These are phyloP conservation scores for Grosmannia clavigera DNA, from an alignment of 2,329 filamentous ascomycete genomes.

Conservation along the genomic window DNA sequence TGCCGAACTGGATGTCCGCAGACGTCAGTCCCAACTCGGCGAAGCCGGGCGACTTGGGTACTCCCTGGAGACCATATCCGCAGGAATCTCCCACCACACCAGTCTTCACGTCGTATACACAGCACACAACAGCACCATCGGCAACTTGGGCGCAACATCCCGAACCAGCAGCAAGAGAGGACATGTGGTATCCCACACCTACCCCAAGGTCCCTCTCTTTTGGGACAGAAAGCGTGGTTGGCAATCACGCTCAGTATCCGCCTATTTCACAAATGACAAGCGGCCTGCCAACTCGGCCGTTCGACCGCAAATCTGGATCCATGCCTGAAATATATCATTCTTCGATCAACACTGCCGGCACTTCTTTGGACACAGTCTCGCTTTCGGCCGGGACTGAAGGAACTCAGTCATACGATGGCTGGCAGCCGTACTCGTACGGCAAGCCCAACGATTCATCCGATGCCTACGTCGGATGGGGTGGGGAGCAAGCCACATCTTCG, in stretches of 20 bases:
- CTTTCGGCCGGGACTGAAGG: slow-evolving; percentile 27
- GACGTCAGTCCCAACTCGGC: slow-evolving; percentile 28
- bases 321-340: slow-evolving; percentile 33
- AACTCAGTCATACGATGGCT: not conserved
- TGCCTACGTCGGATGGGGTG: slow-evolving; percentile 25
- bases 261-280: slow-evolving; percentile 23
- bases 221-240: slow-evolving; percentile 26
- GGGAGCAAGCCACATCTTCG: slow-evolving; percentile 14
- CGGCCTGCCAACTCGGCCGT: slow-evolving; percentile 19
- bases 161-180: slow-evolving; percentile 28
- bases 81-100: slow-evolving; percentile 38
- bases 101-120: slow-evolving; percentile 36
- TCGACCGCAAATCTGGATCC: slow-evolving; percentile 29
- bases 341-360: slow-evolving; percentile 23
- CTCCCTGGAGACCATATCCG: slow-evolving; percentile 36
- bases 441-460: slow-evolving; percentile 23
- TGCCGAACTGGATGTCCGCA: slow-evolving; percentile 32
- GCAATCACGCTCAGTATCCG: slow-evolving; percentile 28
- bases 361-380: slow-evolving; percentile 22
- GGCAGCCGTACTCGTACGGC: slow-evolving; percentile 25
- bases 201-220: slow-evolving; percentile 36
- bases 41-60: slow-evolving; percentile 29
- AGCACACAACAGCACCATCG: slow-evolving; percentile 25
- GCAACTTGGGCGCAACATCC: slow-evolving; percentile 29
- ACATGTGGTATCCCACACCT: slow-evolving; percentile 28